Evolutionary conservation across 352 stramenopile genomes (phyloP).

Genomic region (Phytophthora macrochlamydospora): DNA sequence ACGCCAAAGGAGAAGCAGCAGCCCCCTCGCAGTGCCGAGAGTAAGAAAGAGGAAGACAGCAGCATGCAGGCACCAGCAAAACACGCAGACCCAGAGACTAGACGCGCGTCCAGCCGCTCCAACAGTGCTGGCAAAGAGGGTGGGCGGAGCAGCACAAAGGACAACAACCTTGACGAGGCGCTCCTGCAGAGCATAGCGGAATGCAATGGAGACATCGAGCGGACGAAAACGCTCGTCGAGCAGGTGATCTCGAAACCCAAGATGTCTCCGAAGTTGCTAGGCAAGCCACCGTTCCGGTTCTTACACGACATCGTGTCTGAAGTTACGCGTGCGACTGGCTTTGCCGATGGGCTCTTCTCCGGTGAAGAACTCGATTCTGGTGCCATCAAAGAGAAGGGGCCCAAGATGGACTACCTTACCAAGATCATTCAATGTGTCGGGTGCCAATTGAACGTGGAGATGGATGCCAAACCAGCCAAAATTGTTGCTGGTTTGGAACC

Average conservation of each 20-base stretch:
- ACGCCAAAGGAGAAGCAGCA: background rate
- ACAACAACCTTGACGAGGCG: conserved; percentile 46
- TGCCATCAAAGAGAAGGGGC: conserved; percentile 93
- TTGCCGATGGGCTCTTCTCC: conserved; percentile 84
- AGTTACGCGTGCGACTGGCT: conserved; percentile 79
- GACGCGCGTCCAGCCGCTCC: background rate
- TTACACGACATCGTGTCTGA: conserved; percentile 87
- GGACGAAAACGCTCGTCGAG: conserved; percentile 76
- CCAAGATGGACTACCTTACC: conserved; percentile 91
- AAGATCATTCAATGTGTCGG: conserved; percentile 93
- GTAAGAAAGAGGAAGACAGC: conserved; percentile 41
- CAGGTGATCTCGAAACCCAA: conserved; percentile 87
- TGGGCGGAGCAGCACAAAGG: conserved; percentile 21
- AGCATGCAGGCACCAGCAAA: conserved; percentile 34
- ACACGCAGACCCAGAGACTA: conserved; percentile 17
- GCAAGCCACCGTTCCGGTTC: conserved; percentile 90
- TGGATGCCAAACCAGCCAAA: conserved; percentile 90
- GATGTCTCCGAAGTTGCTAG: conserved; percentile 82
- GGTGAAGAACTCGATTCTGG: conserved; percentile 90
- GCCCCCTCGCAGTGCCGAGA: conserved; percentile 33
- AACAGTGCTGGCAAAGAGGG: conserved; percentile 42
- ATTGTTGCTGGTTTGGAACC: conserved; percentile 92
- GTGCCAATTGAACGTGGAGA: conserved; percentile 83
- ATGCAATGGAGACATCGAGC: conserved; percentile 79
- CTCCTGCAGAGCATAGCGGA: conserved; percentile 63